A percentile compares a stretch with the other conserved stretches of the same genome.
Conservation (phyloP, 2,329 filamentous ascomycete species). For the Domatiomyces globalis region DNA sequence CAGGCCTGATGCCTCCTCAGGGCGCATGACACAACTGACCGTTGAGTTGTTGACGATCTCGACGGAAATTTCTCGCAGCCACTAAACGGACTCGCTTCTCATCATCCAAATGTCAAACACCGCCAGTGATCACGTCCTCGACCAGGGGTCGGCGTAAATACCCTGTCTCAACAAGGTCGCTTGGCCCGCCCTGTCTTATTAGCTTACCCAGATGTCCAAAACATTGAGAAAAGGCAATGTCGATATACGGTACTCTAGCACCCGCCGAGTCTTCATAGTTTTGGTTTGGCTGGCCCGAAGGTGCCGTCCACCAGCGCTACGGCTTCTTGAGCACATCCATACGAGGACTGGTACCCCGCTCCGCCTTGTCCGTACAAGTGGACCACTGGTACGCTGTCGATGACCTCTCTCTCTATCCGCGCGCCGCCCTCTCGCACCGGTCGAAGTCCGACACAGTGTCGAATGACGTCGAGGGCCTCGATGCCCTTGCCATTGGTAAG, state of each 20-base stretch:
- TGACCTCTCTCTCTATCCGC: slow-evolving; percentile 57
- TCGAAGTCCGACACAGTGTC: slow-evolving; percentile 69
- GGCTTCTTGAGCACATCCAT: background rate
- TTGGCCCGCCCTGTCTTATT: too few relatives aligned
- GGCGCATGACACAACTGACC: background rate
- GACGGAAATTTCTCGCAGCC: background rate
- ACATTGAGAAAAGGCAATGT: slow-evolving; percentile 1
- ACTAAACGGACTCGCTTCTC: background rate
- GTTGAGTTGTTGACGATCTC: background rate
- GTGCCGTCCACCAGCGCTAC: background rate
- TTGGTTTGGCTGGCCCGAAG: background rate
- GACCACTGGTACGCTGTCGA: slow-evolving; percentile 53
- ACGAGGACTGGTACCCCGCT: slow-evolving; percentile 51
- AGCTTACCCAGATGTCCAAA: background rate
- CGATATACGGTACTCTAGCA: background rate
- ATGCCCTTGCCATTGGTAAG: slow-evolving; percentile 54
- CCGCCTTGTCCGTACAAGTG: slow-evolving; percentile 42
- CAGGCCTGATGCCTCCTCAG: background rate
- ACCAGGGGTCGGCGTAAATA: background rate
- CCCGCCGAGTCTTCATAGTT: background rate
- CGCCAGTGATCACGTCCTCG: background rate
- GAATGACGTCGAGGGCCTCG: slow-evolving; percentile 57
- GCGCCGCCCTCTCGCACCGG: slow-evolving; percentile 61
- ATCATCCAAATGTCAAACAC: background rate
- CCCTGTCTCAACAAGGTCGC: background rate